Base-by-base conservation (phyloP, 345 rosid species). In the Psidium guajava region DNA sequence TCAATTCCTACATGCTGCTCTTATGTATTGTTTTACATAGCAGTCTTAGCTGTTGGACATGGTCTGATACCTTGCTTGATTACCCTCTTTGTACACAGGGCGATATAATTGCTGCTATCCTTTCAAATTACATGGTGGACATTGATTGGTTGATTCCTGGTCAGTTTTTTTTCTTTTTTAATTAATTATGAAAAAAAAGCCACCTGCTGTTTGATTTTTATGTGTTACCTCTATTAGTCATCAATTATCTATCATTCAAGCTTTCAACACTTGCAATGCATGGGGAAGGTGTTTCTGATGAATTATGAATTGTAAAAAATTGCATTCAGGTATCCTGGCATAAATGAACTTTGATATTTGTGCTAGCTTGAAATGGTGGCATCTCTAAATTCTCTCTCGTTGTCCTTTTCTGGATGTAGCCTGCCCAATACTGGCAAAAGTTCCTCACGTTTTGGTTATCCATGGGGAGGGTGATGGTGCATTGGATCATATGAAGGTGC, bases 121-220 rank as follows among this genome's bases (percentile, higher is more conserved):
- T 97, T 32, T 96, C 98, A 52, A 97, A 97, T 91, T 97, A 94
- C 89, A 97, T 97, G 98, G 99, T 96, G 80, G 98, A 97, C 87
- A 52, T 95, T 32, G 96, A 95, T 87, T 97, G 99, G 99, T 88
- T 97, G 89, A 56, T 93, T 82, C 89, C 93, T 50, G 93, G 94
- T 92, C 52, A 91, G 93, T 86, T 80, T 56, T 50, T 36, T 36
- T 36, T 36, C 3, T 36, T 36, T 36, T 36, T 36, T 36, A 49
- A 83, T 2, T 8, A 25, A 57, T 50, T 40, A n/a, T 24, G 81
- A 14, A 27, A 77, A n/a, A 77, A 69, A 69, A 32, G 11, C 25
- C 80, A 18, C 36, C 47, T 69, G 24, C 58, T 13, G 42, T 59
- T 75, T 8, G 8, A 28, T 54, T 49, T 42, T 55, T 77, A n/a